Percentiles rank a stretch among this genome's conserved stretches.
These are phyloP conservation scores for Sparassis latifolia DNA, from an alignment of 1,284 basidiomycete species.

Conservation along the genomic window DNA sequence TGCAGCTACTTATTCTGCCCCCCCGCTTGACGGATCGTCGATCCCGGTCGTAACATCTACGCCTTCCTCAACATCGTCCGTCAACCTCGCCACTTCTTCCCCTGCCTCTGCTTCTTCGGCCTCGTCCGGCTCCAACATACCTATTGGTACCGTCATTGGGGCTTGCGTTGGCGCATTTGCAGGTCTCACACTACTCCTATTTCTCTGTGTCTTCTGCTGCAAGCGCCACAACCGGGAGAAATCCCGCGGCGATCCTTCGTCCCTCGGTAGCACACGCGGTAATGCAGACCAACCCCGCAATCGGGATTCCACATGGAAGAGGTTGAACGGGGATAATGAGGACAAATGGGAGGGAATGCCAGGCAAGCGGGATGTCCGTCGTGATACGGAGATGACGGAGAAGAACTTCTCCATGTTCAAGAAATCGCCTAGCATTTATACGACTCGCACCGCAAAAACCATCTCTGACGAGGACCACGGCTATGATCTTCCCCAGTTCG, in stretches of 20 bases:
- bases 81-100: constrained; percentile 8
- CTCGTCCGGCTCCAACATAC: constrained; percentile 13
- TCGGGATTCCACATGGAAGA: constrained; percentile 12
- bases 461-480: constrained; percentile 28
- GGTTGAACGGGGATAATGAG: constrained; percentile 15
- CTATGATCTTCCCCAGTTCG: constrained; percentile 28
- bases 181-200: constrained; percentile 22
- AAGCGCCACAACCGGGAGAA: constrained; percentile 15
- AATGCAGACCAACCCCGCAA: constrained; percentile 14
- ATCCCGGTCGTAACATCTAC: constrained; percentile 10
- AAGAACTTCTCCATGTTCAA: constrained; percentile 51
- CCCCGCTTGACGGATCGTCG: constrained; percentile 8
- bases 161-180: constrained; percentile 28
- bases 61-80: constrained; percentile 4
- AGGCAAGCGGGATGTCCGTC: constrained; percentile 1
- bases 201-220: constrained; percentile 21
- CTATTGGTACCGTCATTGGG: constrained; percentile 27
- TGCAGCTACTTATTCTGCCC: not conserved
- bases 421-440: constrained; percentile 50
- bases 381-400: constrained; percentile 17
- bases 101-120: constrained; percentile 8
- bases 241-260: constrained; percentile 9
- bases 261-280: constrained; percentile 16
- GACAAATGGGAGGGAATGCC: constrained; percentile 15
- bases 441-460: constrained; percentile 28